Evolutionary conservation across 1,284 basidiomycete species (phyloP).

Genomic region (Ustilago tritici): DNA sequence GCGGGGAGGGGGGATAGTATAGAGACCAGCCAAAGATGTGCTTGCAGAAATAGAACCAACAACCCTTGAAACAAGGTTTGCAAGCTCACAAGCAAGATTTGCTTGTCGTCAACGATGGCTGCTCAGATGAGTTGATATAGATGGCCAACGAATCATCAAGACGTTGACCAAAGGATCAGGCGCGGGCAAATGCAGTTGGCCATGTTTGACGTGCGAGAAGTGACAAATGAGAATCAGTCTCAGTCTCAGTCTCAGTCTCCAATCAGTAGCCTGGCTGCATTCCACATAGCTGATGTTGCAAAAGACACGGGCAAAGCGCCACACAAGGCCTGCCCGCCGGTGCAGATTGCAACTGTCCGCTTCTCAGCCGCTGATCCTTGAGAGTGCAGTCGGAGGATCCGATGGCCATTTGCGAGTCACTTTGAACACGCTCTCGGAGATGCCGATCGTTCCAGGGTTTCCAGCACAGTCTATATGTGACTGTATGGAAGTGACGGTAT

Average conservation of each 20-base stretch:
- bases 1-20: background rate
- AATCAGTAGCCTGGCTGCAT: slow-evolving; percentile 7
- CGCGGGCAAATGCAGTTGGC: background rate
- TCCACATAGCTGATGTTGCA: slow-evolving; percentile 24
- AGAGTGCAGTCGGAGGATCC: background rate
- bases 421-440: background rate
- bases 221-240: background rate
- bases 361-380: background rate
- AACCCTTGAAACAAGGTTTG: background rate
- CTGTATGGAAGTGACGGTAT: too few relatives aligned
- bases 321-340: background rate
- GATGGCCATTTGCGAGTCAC: background rate
- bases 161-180: slow-evolving; percentile 1
- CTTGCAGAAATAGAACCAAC: background rate
- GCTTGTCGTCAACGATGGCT: background rate
- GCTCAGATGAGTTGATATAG: too few relatives aligned
- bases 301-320: slow-evolving; percentile 15
- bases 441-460: background rate
- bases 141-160: too few relatives aligned
- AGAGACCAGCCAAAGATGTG: background rate
- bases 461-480: too few relatives aligned
- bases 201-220: slow-evolving; percentile 11
- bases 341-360: background rate
- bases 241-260: background rate
- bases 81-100: background rate